Conservation (phyloP, 768 basidiomycete species). For the Russula emetica region DNA sequence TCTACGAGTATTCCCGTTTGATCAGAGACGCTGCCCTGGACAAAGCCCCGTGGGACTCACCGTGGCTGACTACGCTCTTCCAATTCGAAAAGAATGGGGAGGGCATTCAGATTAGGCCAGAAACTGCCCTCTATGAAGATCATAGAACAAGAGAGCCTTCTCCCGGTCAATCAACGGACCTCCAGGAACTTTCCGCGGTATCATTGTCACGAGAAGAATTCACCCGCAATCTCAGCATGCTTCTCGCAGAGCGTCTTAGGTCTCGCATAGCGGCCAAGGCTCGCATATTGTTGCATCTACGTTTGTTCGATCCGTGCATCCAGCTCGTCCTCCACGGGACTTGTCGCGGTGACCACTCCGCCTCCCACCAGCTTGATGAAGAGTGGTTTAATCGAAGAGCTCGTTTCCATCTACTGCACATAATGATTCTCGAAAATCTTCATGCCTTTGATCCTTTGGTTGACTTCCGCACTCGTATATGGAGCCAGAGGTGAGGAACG, state of each 20-base stretch:
- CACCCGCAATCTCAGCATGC: neutral
- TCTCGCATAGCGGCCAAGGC: conserved; percentile 5
- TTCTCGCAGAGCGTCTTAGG: conserved; percentile 9
- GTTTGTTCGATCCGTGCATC: conserved; percentile 17
- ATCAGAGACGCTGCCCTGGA: conserved; percentile 13
- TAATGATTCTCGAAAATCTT: conserved; percentile 43
- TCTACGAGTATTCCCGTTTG: conserved; percentile 15
- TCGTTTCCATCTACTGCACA: conserved; percentile 46
- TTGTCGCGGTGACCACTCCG: conserved; percentile 39
- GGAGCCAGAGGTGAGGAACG: conserved; percentile 11
- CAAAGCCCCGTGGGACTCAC: conserved; percentile 14
- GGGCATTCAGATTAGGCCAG: neutral
- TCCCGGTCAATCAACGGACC: neutral
- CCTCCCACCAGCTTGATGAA: conserved; percentile 33
- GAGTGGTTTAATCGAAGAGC: conserved; percentile 43
- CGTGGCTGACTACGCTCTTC: conserved; percentile 17
- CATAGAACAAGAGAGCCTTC: neutral
- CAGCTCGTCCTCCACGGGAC: conserved; percentile 35
- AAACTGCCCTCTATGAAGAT: neutral
- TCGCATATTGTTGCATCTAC: neutral
- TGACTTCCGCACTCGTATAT: neutral
- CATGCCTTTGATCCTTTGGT: conserved; percentile 8
- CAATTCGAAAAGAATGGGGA: conserved; percentile 14
- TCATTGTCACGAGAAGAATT: conserved; percentile 10
- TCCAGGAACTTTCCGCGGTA: neutral